Base-by-base conservation (phyloP, 495 filamentous ascomycete species). In the Penicillium samsonianum region DNA sequence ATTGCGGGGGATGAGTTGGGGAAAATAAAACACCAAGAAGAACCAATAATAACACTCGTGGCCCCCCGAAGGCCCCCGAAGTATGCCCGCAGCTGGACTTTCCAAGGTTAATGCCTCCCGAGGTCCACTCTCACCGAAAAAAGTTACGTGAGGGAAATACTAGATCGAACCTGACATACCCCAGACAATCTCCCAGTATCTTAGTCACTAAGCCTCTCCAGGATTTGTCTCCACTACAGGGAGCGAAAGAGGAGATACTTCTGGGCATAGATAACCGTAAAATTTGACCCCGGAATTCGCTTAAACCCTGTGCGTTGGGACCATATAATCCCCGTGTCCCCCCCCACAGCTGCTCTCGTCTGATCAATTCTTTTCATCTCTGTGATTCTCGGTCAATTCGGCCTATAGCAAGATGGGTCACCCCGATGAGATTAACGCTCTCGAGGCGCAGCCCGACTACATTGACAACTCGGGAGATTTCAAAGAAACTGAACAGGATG, bases 401-500 rank as follows among this genome's bases (percentile, higher is more conserved):
- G 16, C 35, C n/a, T 38, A 20, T 6, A 31, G 5, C 54, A 41
- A 57, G 37, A 57, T 57, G 54, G 54, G 54, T 42, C 54, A 50
- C 46, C 54, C 54, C 45, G 54, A 57, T 11, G 54, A 57, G 54
- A 57, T 57, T 31, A 57, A 50, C 23, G 37, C 54, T 40, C 37
- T 57, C 35, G 54, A 57, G 45, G 33, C 54, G 12, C 54, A 57
- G 33, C 45, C 44, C 12, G n/a, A 5, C 20, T 49, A 57, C 37
- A 17, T 28, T 33, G 54, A 49, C 23, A 38, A 44, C 45, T 47
- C 35, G 12, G 35, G 35, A 3, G 35, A 38, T 17, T 38, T 38
- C 35, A 38, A 38, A n/a, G 35, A 44, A 57, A 20, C 26, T 30
- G 30, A 44, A 43, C 44, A 48, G 14, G 35, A 57, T 43, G 54